Evolutionary conservation across 176 grass and related monocot genomes (phyloP).

Genomic region (Hyparrhenia diplandra): DNA sequence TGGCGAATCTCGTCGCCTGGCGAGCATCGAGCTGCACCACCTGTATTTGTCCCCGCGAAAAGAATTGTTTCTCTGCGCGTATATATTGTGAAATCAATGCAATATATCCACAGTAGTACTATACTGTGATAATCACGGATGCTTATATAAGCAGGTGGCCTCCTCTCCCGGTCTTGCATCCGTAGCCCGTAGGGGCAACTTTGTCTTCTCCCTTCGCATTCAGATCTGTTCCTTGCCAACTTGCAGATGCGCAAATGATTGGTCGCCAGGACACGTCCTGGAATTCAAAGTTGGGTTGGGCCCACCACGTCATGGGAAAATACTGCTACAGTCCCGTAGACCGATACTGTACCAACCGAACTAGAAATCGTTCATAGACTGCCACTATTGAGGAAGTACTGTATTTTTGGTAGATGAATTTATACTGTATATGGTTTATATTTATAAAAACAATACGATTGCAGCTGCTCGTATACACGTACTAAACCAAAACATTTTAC

Average conservation of each 20-base stretch:
- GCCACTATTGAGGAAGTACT: too few relatives aligned
- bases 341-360: too few relatives aligned
- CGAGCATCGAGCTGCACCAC: background rate
- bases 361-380: too few relatives aligned
- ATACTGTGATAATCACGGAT: background rate
- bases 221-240: background rate
- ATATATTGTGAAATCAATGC: slow-evolving; percentile 23
- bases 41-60: background rate
- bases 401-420: too few relatives aligned
- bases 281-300: background rate
- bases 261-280: background rate
- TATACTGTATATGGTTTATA: too few relatives aligned
- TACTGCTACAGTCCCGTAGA: background rate
- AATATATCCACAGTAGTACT: background rate
- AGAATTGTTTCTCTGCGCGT: background rate
- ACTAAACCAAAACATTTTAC: too few relatives aligned
- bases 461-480: too few relatives aligned
- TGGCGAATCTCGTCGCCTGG: background rate
- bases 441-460: too few relatives aligned
- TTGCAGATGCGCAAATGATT: slow-evolving; percentile 21
- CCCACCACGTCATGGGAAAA: background rate
- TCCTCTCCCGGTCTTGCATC: background rate
- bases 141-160: slow-evolving; percentile 51
- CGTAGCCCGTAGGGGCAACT: background rate
- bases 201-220: too few relatives aligned